Evolutionary conservation across 768 basidiomycete genomes (phyloP), one percentile per base, ranked within the genome.

Genomic region (Gymnopilus dilepis): DNA sequence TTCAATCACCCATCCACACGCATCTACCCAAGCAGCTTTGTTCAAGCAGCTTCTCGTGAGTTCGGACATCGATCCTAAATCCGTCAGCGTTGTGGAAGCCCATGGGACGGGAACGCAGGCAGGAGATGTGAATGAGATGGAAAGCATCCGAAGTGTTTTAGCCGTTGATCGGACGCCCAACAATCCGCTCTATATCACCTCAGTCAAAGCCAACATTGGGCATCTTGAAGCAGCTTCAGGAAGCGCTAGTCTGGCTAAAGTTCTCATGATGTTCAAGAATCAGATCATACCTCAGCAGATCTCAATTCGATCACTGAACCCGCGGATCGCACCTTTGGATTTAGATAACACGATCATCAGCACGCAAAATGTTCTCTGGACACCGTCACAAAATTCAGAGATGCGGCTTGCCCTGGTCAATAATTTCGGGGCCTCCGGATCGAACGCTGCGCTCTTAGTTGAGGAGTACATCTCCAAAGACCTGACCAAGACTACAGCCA

Each of bases 151-250:
- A 34, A 76, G 71, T 15, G 82, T 87, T 28, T 82, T 92, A 58
- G 76, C 80, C 2, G 62, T 63, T 33, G 72, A 75, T 45, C 82
- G 84, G 43, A 68, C 73, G 2, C 56, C 67, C 12, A 70, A 74
- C 59, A 85, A 86, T 56, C 83, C 83, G 9, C 82, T 92, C 19
- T 82, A 90, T 65, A 72, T 92, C 21, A 86, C 87, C 6, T 89
- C 87, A 2, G 76, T 91, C 65, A 91, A 91, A 65, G 87, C 83
- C 8, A 91, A 91, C 67, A 83, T 91, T 22, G 90, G 91, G 0
- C 91, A 92, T 68, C 75, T 88, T 3, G 91, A 91, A 69, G 88
- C 89, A 0, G 90, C 90, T 12, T 91, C 90, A 11, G 90, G 91
- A 1, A 83, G 86, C 4, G 86, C 87, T 6, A 83, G 89, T 17